A percentile compares a stretch with the other conserved stretches of the same genome.
These are phyloP conservation scores for Adansonia grandidieri DNA, from an alignment of 441 rosid species.

Conservation along the genomic window DNA sequence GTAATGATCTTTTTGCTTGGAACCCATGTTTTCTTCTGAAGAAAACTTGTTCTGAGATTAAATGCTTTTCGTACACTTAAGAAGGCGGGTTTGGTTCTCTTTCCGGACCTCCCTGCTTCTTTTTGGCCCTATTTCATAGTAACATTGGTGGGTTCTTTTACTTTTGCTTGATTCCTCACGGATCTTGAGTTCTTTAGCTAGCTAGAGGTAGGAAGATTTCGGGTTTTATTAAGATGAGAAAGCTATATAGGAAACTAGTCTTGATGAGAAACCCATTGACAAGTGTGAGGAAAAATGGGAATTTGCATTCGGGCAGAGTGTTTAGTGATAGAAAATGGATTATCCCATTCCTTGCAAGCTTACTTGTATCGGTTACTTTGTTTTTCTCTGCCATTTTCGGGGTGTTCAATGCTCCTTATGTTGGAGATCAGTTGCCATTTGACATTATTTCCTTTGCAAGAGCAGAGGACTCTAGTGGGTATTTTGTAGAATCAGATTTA, in stretches of 20 bases:
- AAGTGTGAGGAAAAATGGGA: conserved; percentile 60
- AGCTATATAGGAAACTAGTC: conserved; percentile 48
- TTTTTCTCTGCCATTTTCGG: conserved; percentile 52
- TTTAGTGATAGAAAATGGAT: conserved; percentile 87
- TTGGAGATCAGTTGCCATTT: conserved; percentile 57
- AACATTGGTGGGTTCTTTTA: conserved; percentile 32
- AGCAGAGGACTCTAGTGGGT: conserved; percentile 59
- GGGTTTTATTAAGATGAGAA: conserved; percentile 41
- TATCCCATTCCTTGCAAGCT: conserved; percentile 77
- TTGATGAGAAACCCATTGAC: conserved; percentile 52
- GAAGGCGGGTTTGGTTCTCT: conserved; percentile 32
- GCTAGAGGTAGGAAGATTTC: background rate
- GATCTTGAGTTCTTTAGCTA: conserved; percentile 19
- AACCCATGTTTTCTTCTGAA: conserved; percentile 26
- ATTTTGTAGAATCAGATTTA: conserved; percentile 74
- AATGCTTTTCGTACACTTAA: conserved; percentile 40
- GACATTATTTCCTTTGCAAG: conserved; percentile 48
- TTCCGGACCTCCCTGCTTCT: conserved; percentile 45
- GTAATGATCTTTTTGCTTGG: conserved; percentile 33
- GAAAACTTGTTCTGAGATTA: conserved; percentile 35
- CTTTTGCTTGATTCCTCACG: conserved; percentile 19
- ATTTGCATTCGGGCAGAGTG: conserved; percentile 65
- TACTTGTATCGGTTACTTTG: conserved; percentile 71
- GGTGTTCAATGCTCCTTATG: conserved; percentile 45
- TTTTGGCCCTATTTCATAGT: conserved; percentile 28